Percentiles rank a stretch among this genome's conserved stretches.
phyloP scores from a whole-genome alignment of 2,329 filamentous ascomycete species.

The Apiospora rasikravindrae region DNA sequence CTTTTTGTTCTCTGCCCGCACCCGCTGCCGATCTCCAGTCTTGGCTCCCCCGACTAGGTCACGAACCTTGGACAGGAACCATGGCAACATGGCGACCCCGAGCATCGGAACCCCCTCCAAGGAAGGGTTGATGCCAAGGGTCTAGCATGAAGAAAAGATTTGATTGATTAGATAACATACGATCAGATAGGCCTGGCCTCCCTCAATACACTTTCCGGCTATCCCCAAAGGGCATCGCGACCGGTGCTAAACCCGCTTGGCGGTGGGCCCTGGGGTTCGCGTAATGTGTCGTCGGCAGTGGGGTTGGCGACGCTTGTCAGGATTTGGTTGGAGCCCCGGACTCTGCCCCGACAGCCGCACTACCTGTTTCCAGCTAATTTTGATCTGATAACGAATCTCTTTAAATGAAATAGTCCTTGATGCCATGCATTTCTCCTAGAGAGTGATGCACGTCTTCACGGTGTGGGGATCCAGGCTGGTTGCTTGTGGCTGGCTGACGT shows the following conservation, averaged over 20 bases:
- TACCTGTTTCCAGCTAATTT: neutral
- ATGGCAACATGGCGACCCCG: neutral
- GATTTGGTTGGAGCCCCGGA: neutral
- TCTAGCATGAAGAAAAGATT: slow-evolving; percentile 4
- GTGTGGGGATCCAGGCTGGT: neutral
- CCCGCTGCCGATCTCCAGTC: neutral
- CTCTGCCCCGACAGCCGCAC: neutral
- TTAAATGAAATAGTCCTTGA: neutral
- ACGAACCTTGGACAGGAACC: neutral
- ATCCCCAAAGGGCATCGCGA: neutral
- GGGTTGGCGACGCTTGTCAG: neutral
- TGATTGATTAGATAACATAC: slow-evolving; percentile 19
- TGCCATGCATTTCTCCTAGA: neutral
- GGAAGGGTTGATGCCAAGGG: neutral
- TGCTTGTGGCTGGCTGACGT: neutral
- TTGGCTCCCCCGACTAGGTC: neutral
- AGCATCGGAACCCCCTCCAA: neutral
- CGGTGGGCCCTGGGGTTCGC: neutral
- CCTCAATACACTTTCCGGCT: neutral
- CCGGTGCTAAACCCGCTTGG: neutral
- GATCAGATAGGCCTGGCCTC: neutral
- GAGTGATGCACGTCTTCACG: neutral
- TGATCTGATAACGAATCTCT: neutral
- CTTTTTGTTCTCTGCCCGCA: neutral
- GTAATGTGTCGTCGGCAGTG: neutral